phyloP scores from a whole-genome alignment of 495 filamentous ascomycete genomes.

The Delitschia confertaspora region DNA sequence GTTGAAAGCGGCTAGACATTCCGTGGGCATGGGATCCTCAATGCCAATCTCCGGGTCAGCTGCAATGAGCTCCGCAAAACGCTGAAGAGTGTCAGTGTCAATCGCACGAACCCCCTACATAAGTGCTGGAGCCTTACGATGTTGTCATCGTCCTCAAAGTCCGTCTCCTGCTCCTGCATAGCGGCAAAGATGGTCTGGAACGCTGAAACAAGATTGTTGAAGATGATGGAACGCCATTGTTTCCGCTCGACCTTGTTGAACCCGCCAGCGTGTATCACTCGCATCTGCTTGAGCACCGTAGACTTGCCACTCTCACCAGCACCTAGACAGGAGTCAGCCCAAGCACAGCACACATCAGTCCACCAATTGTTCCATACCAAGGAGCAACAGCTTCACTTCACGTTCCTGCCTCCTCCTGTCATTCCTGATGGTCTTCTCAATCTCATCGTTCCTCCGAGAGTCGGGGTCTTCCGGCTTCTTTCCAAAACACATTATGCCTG shows the following conservation, averaged over 20 bases:
- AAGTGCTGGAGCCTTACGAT: conserved; percentile 15
- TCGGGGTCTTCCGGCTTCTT: conserved; percentile 31
- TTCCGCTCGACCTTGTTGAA: conserved; percentile 72
- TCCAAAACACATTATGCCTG: conserved; percentile 34
- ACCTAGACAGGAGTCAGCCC: conserved; percentile 45
- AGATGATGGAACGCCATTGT: conserved; percentile 93
- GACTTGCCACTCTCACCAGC: conserved; percentile 99
- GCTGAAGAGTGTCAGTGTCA: conserved; percentile 26
- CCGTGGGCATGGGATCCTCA: conserved; percentile 85
- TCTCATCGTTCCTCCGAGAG: conserved; percentile 79
- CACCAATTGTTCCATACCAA: conserved; percentile 55
- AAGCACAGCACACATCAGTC: background rate
- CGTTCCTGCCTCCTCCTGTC: conserved; percentile 94
- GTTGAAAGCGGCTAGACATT: conserved; percentile 89
- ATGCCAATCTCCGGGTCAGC: conserved; percentile 77
- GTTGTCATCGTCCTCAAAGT: conserved; percentile 35
- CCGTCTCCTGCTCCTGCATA: conserved; percentile 30
- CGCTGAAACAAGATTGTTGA: conserved; percentile 98
- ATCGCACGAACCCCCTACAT: background rate
- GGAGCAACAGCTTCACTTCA: conserved; percentile 98
- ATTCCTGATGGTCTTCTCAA: conserved; percentile 93
- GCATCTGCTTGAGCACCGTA: conserved; percentile 99
- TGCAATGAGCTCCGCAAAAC: conserved; percentile 36
- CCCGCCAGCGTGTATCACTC: conserved; percentile 73
- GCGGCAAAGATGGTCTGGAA: conserved; percentile 34